Percentiles rank a stretch among this genome's conserved stretches.
Evolutionary conservation across 768 basidiomycete species (phyloP).

Genomic region (Mycena alexandri): DNA sequence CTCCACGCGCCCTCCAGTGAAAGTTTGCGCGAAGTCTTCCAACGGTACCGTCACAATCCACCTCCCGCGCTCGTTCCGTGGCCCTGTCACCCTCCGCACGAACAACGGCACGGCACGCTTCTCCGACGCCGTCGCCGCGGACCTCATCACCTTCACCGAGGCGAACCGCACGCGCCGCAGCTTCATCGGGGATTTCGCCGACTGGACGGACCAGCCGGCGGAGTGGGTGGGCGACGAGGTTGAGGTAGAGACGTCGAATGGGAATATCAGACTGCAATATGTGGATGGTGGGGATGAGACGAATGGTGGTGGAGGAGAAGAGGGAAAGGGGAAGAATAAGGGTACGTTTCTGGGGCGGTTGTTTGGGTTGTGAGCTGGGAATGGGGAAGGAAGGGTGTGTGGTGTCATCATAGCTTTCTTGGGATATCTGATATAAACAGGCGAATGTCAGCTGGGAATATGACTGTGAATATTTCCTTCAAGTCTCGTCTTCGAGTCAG

Average conservation of each 20-base stretch:
- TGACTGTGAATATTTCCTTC: no score
- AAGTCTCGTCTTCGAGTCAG: no score
- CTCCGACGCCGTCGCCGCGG: conserved; percentile 47
- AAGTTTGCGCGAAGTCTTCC: conserved; percentile 40
- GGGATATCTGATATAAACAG: no score
- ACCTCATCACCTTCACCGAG: conserved; percentile 51
- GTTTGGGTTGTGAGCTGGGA: no score
- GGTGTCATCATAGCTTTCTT: no score
- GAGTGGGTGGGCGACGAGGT: conserved; percentile 57
- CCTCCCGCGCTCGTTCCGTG: conserved; percentile 57
- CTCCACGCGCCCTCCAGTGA: conserved; percentile 42
- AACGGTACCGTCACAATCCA: conserved; percentile 52
- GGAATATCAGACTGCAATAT: conserved; percentile 52
- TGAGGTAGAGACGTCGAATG: conserved; percentile 50
- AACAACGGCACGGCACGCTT: conserved; percentile 50
- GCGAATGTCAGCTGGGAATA: no score
- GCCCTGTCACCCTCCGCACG: conserved; percentile 50
- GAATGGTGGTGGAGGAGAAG: background rate
- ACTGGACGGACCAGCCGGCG: conserved; percentile 40
- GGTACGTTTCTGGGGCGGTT: no score
- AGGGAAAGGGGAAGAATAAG: conserved; percentile 10
- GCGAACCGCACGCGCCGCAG: conserved; percentile 48
- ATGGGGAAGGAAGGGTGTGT: no score
- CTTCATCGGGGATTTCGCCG: conserved; percentile 58
- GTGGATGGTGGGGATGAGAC: conserved; percentile 41